Conservation (phyloP, 2,329 filamentous ascomycete genomes). For the Coniochaeta prunicola region DNA sequence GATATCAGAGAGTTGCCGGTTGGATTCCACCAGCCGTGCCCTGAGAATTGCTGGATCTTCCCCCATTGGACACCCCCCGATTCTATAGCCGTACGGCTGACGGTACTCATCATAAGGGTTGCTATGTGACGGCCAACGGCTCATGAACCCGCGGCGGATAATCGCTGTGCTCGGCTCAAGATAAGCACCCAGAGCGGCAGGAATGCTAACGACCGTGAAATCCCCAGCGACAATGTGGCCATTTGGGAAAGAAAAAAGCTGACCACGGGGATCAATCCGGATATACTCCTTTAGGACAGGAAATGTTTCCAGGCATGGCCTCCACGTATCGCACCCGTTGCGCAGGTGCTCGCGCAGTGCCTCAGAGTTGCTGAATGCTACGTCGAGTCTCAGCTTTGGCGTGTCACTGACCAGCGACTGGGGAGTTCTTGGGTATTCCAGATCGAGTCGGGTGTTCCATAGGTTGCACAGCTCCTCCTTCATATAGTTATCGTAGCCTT, state of each 20-base stretch:
- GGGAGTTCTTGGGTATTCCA: not conserved
- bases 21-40: not conserved
- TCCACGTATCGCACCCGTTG: not conserved
- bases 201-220: not conserved
- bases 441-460: not conserved
- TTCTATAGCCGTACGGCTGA: too few relatives aligned
- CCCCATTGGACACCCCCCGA: too few relatives aligned
- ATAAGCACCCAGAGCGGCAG: not conserved
- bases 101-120: too few relatives aligned
- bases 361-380: not conserved
- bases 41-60: not conserved
- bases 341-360: not conserved
- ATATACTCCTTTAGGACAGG: not conserved
- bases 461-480: not conserved
- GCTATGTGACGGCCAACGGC: too few relatives aligned
- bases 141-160: not conserved
- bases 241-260: not conserved
- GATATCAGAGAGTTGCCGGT: too few relatives aligned
- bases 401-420: not conserved
- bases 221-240: not conserved
- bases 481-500: not conserved
- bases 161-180: not conserved
- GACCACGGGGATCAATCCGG: not conserved
- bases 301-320: not conserved
- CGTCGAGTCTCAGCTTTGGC: not conserved